Base-by-base conservation (phyloP, 768 basidiomycete genomes). In the Boletus rex-veris region DNA sequence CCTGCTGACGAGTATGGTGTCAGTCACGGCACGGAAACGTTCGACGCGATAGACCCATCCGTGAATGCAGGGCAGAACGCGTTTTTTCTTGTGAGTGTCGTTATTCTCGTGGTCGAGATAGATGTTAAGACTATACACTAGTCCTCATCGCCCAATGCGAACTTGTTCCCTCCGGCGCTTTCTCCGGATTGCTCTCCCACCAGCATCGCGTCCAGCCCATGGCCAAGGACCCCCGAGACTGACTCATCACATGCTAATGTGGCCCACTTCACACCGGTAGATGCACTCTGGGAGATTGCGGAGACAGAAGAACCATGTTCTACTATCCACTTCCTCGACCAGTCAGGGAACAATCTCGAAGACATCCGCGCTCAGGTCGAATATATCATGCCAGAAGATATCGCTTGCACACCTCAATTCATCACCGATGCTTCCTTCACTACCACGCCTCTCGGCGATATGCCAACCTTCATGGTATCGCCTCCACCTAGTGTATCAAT, bases 161-260 rank as follows among this genome's bases (percentile, higher is more conserved):
- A 10, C 14, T 10, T 55, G 7, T 38, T 45, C 14, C 65, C 55
- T 18, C 61, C 67, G 0, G 53, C 45, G 0, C 55, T 68, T 11
- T 71, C 69, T 7, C 69, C 65, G 0, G 68, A 71, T 19, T 44
- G 46, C 3, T 69, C 68, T 1, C 68, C 68, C 0, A 46, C 37
- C 3, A 65, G 65, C 15, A 38, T 53, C 31, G 55, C 54, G n/a
- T 70, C 67, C 11, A 53, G 54, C 5, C 55, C 63, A 0, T 65
- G 59, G 46, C 43, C 60, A 7, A 53, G 49, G 30, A 69, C 68
- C 0, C 68, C 68, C 0, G 43, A 45, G 10, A 46, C 35, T 5
- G 56, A 57, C 18, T 19, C 37, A 2, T 41, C 30, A 5, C 38
- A 58, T 10, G 19, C 38, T 11, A 18, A 37, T 6, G 5, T 48